phyloP scores from a whole-genome alignment of 306 rosid species.

The Pterocarpus santalinus region DNA sequence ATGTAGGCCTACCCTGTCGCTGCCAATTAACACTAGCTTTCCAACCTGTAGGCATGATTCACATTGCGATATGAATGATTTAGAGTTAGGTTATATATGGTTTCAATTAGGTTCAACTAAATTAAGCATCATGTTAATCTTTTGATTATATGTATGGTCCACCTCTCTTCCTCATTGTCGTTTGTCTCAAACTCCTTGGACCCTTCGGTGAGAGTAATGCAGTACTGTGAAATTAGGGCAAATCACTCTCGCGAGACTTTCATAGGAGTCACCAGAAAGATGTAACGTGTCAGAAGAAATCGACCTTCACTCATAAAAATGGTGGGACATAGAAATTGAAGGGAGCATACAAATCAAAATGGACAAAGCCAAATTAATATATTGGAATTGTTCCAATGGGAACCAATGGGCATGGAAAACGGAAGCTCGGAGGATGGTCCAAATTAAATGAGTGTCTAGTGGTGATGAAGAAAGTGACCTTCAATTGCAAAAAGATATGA shows the following conservation, averaged over 20 bases:
- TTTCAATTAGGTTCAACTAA: conserved; percentile 5
- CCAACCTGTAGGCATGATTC: not conserved
- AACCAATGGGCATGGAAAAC: conserved; percentile 24
- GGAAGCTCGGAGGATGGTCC: conserved; percentile 10
- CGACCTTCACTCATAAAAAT: not conserved
- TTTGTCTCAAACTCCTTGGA: conserved; percentile 9
- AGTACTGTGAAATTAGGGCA: not conserved
- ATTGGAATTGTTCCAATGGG: conserved; percentile 18
- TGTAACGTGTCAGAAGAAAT: not conserved
- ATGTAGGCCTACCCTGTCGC: not conserved
- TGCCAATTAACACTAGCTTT: not conserved
- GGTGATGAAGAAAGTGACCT: conserved; percentile 6
- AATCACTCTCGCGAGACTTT: not conserved
- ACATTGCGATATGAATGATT: not conserved
- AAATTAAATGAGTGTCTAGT: not conserved
- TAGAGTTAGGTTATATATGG: not conserved
- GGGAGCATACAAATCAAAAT: not conserved
- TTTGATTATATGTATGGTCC: not conserved
- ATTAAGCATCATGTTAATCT: not conserved
- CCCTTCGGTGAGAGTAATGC: not conserved
- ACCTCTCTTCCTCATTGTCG: not conserved
- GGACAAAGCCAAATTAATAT: not conserved
- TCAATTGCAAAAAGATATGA: conserved; percentile 1
- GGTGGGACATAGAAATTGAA: conserved; percentile 25
- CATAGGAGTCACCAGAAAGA: not conserved